phyloP scores from a whole-genome alignment of 2,329 filamentous ascomycete species.

The Xylaria sp. region DNA sequence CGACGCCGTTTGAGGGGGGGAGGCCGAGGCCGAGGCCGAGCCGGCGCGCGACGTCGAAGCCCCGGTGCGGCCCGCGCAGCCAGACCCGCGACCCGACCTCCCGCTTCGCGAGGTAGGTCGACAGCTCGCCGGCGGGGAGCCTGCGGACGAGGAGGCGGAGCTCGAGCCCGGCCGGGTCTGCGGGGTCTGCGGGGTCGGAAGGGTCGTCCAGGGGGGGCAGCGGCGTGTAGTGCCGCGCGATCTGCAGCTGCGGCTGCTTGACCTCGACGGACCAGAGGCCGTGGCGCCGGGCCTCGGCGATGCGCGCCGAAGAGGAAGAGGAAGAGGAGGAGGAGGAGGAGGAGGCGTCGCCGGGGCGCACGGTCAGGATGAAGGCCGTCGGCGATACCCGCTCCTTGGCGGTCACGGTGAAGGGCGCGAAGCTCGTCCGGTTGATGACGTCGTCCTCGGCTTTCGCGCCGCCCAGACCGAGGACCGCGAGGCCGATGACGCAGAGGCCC shows the following conservation, averaged over 20 bases:
- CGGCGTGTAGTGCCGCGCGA: slow-evolving; percentile 88
- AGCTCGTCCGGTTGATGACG: slow-evolving; percentile 59
- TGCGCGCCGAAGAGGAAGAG: slow-evolving; percentile 4
- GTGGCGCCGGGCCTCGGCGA: slow-evolving; percentile 54
- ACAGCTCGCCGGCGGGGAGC: slow-evolving; percentile 82
- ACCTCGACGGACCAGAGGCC: slow-evolving; percentile 89
- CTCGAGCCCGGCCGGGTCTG: too few species aligned
- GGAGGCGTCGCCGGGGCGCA: slow-evolving; percentile 42
- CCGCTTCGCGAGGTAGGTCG: slow-evolving; percentile 73
- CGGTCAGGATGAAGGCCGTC: slow-evolving; percentile 69
- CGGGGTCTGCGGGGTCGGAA: not conserved
- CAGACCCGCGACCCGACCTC: slow-evolving; percentile 66
- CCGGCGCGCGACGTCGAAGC: slow-evolving; percentile 56
- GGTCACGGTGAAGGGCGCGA: slow-evolving; percentile 68
- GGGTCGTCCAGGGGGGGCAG: slow-evolving; percentile 63
- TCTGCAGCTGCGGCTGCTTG: slow-evolving; percentile 92
- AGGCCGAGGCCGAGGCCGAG: slow-evolving; percentile 40
- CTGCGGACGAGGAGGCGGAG: slow-evolving; percentile 79
- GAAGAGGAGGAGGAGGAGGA: slow-evolving; percentile 18
- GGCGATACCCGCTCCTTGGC: slow-evolving; percentile 65
- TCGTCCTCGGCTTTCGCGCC: slow-evolving; percentile 13
- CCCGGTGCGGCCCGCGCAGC: slow-evolving; percentile 76
- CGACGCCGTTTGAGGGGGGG: too few species aligned
- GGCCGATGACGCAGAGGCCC: slow-evolving; percentile 9
- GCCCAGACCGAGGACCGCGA: slow-evolving; percentile 8